Evolutionary conservation across 2,329 filamentous ascomycete genomes (phyloP), one percentile per base, ranked within the genome.

Genomic region (Exophiala oligosperma): DNA sequence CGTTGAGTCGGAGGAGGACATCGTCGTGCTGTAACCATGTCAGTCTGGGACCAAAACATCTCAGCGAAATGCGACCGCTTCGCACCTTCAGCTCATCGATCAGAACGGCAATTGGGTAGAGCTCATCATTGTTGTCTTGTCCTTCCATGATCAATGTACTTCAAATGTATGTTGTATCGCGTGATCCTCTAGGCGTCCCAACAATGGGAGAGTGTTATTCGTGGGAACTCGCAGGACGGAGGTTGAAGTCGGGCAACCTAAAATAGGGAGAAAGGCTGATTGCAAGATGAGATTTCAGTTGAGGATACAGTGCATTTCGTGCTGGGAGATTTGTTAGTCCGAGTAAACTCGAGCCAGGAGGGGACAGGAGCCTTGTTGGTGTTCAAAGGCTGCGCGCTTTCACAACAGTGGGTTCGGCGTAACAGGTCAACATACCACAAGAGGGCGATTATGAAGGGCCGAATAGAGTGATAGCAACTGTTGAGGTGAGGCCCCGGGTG

Each of bases 31-130:
- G 63, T 64, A 73, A 58, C 49, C 43, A 47, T 40, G 62, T 71
- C 58, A 71, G 64, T 63, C 59, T 59, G 38, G 17, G 53, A 46
- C 17, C 52, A 21, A 26, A 32, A 37, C 44, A 38, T 23, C 4
- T n/a, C 29, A 52, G 44, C 26, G 17, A 14, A 5, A 28, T n/a
- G 8, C 11, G 40, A 46, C 40, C 48, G 44, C 23, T 54, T 32
- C 77, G 71, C 85, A 96, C 92, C 91, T 97, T 99, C 73, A 99
- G 84, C 85, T 99, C 94, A 78, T 99, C 94, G 79, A 99, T 99
- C 78, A 99, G 88, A 69, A 99, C 94, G 73, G 95, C 94, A 82
- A 99, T 99, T 76, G 94, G 94, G 79, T 97, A 99, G 72, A 99
- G 92, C 87, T 97, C 95, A 80, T 99, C 94, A 77, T 89, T 95